Percentiles rank a stretch among this genome's conserved stretches.
These are phyloP conservation scores for Allium sativum DNA, from an alignment of 106 monocot genomes.

Conservation along the genomic window DNA sequence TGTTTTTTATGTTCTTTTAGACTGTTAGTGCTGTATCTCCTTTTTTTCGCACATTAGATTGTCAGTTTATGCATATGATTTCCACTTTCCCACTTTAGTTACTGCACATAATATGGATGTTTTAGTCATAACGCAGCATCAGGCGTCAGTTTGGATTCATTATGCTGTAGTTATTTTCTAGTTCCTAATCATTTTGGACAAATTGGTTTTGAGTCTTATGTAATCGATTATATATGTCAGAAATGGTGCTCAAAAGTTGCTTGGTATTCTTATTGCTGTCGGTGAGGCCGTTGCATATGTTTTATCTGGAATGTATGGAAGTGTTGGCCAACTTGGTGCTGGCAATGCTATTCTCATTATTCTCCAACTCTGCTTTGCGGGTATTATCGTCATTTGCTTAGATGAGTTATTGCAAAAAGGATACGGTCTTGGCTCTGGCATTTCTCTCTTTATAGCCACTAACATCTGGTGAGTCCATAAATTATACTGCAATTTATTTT, in stretches of 20 bases:
- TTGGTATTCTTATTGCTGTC: constrained; percentile 55
- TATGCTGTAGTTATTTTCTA: no score
- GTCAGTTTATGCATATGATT: no score
- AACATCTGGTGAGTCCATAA: constrained; percentile 31
- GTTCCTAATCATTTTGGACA: no score
- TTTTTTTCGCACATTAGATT: no score
- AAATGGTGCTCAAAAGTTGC: constrained; percentile 63
- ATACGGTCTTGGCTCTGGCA: constrained; percentile 64
- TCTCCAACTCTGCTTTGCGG: constrained; percentile 58
- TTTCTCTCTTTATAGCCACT: constrained; percentile 50
- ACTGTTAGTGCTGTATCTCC: no score
- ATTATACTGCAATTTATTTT: not conserved
- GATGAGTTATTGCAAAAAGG: constrained; percentile 64
- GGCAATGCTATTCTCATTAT: constrained; percentile 50
- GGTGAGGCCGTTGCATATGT: constrained; percentile 68
- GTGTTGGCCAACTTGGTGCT: constrained; percentile 43
- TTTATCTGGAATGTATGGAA: constrained; percentile 65
- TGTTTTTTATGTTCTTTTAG: no score
- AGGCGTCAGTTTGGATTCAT: no score
- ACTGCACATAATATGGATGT: no score
- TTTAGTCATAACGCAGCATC: no score
- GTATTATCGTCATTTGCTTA: constrained; percentile 60
- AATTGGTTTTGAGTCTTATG: no score
- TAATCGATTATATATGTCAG: constrained; percentile 5
- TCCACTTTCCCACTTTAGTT: no score